Conservation (phyloP, 1,139 yeast species). For the Diutina siamensis region DNA sequence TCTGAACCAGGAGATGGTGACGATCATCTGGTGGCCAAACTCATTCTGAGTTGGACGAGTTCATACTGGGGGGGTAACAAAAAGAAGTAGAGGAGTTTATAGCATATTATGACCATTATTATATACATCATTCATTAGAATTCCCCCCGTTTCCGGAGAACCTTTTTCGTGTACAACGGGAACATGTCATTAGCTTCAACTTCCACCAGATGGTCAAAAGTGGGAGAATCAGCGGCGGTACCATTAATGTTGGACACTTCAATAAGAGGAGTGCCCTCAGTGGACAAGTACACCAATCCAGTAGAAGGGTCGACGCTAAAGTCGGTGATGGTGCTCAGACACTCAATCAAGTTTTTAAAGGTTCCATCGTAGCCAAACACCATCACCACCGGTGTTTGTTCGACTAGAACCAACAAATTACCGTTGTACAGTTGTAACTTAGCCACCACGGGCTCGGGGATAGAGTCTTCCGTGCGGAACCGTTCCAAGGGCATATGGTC, state of each 20-base stretch:
- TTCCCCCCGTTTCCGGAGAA: conserved; percentile 76
- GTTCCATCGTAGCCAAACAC: conserved; percentile 19
- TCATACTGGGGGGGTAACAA: not conserved
- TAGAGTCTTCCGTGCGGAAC: conserved; percentile 44
- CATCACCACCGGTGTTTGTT: conserved; percentile 48
- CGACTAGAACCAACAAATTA: conserved; percentile 31
- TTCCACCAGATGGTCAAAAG: conserved; percentile 21
- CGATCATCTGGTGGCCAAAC: not conserved
- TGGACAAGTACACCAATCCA: conserved; percentile 17
- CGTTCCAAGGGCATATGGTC: conserved; percentile 58
- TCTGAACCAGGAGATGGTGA: not conserved
- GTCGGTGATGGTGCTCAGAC: conserved; percentile 13
- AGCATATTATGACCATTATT: not conserved
- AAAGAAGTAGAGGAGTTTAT: not conserved
- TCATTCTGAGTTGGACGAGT: not conserved
- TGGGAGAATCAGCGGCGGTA: conserved; percentile 12
- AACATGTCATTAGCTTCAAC: conserved; percentile 34
- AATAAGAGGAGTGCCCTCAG: conserved; percentile 12
- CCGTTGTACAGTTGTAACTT: conserved; percentile 24
- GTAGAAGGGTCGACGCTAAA: conserved; percentile 7
- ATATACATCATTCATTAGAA: conserved; percentile 20
- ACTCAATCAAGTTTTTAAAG: conserved; percentile 18
- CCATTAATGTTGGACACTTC: conserved; percentile 8
- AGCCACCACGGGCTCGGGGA: conserved; percentile 43
- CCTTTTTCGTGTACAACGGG: conserved; percentile 52